phyloP scores from a whole-genome alignment of 2,329 filamentous ascomycete genomes.

The Emergomyces orientalis region DNA sequence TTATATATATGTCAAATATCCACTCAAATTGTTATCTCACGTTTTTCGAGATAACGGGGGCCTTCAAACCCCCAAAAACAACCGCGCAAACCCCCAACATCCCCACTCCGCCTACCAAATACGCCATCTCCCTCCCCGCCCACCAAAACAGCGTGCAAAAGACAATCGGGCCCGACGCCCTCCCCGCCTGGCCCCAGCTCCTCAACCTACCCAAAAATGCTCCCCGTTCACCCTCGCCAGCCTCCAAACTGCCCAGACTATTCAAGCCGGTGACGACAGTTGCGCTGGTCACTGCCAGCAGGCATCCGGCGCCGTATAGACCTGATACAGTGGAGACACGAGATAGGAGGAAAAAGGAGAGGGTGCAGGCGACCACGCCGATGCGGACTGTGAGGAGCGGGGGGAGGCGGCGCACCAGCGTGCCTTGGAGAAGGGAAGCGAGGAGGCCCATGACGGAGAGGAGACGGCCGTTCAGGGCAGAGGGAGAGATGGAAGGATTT shows the following conservation, averaged over 20 bases:
- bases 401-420: conserved; percentile 75
- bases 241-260: conserved; percentile 84
- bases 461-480: conserved; percentile 70
- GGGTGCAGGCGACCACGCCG: conserved; percentile 66
- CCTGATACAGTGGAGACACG: conserved; percentile 56
- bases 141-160: conserved; percentile 99
- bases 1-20: not conserved
- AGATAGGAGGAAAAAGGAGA: conserved; percentile 71
- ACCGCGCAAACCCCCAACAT: conserved; percentile 65
- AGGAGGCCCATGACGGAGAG: conserved; percentile 87
- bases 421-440: conserved; percentile 84
- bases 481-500: conserved; percentile 34
- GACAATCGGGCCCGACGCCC: conserved; percentile 74
- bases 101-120: conserved; percentile 67
- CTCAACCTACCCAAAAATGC: conserved; percentile 77
- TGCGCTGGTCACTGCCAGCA: conserved; percentile 81
- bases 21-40: not conserved
- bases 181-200: conserved; percentile 72
- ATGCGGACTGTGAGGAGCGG: conserved; percentile 70
- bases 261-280: conserved; percentile 94
- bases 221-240: conserved; percentile 67
- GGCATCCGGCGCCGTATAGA: conserved; percentile 72
- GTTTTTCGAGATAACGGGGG: conserved; percentile 37
- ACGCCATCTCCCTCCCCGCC: conserved; percentile 82
- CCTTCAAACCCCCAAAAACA: conserved; percentile 62